A percentile compares a stretch with the other conserved stretches of the same genome.
Conservation (phyloP, 176 grass and related monocot species). For the Carex scoparia region DNA sequence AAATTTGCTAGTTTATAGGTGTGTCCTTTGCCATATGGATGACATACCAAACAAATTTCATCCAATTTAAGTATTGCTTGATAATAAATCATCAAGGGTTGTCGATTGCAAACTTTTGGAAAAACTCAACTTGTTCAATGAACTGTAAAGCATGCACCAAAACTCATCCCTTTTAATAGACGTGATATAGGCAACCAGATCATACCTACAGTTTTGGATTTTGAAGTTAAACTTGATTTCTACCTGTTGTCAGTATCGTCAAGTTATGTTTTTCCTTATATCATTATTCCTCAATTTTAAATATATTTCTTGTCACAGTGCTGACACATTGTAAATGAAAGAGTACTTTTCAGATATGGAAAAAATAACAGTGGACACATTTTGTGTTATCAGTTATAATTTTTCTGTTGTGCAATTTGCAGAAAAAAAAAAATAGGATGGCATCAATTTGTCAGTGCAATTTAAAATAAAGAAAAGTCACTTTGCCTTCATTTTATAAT, state of each 20-base stretch:
- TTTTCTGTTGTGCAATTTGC: neutral
- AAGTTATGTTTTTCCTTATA: neutral
- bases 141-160: neutral
- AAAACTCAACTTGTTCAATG: neutral
- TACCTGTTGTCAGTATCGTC: neutral
- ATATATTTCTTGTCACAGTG: neutral
- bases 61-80: neutral
- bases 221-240: neutral
- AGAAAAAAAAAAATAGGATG: neutral
- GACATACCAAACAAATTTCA: neutral
- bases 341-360: neutral
- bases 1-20: neutral
- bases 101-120: neutral
- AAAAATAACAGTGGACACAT: neutral
- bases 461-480: neutral
- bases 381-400: neutral
- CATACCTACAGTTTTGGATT: neutral
- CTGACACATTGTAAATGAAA: neutral
- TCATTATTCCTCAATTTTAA: neutral
- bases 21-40: neutral
- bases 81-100: neutral
- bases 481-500: neutral
- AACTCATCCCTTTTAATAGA: neutral
- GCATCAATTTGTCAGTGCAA: neutral
- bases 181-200: neutral